A percentile compares a stretch with the other conserved stretches of the same genome.
phyloP scores from a whole-genome alignment of 441 rosid genomes.

The Gossypium gossypioides region DNA sequence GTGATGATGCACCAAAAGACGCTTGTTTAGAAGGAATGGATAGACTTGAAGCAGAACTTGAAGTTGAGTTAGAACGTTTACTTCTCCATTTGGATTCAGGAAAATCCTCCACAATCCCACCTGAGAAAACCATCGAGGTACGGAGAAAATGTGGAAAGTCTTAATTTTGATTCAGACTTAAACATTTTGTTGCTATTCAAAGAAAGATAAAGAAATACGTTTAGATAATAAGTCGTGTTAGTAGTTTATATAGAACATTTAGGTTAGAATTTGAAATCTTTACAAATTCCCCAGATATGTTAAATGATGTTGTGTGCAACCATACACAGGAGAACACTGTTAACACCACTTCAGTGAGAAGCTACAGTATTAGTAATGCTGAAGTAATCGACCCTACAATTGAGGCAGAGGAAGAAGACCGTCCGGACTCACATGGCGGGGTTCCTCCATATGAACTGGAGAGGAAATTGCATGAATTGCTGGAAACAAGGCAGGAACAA shows the following conservation, averaged over 20 bases:
- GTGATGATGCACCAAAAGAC: conserved; percentile 20
- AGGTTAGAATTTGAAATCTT: neutral
- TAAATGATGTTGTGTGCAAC: neutral
- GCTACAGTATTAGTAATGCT: conserved; percentile 21
- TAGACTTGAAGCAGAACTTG: conserved; percentile 68
- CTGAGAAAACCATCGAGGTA: conserved; percentile 27
- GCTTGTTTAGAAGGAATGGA: conserved; percentile 38
- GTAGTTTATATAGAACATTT: neutral
- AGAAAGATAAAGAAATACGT: neutral
- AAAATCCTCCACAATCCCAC: conserved; percentile 14
- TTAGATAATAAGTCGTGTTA: neutral
- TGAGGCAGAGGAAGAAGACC: conserved; percentile 17
- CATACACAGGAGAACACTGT: neutral
- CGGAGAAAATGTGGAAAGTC: neutral
- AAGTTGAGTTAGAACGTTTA: conserved; percentile 53
- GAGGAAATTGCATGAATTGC: conserved; percentile 53
- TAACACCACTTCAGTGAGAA: conserved; percentile 17
- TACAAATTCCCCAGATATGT: neutral
- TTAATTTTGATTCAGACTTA: neutral
- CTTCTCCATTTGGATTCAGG: conserved; percentile 45
- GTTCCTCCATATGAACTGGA: conserved; percentile 58
- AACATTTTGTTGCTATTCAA: neutral
- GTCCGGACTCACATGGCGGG: conserved; percentile 25
- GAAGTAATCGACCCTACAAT: conserved; percentile 33
- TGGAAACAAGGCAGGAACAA: conserved; percentile 59